Percentiles rank a stretch among this genome's conserved stretches.
Conservation (phyloP, 164 flowering plant species). For the Nymphaea thermarum region DNA sequence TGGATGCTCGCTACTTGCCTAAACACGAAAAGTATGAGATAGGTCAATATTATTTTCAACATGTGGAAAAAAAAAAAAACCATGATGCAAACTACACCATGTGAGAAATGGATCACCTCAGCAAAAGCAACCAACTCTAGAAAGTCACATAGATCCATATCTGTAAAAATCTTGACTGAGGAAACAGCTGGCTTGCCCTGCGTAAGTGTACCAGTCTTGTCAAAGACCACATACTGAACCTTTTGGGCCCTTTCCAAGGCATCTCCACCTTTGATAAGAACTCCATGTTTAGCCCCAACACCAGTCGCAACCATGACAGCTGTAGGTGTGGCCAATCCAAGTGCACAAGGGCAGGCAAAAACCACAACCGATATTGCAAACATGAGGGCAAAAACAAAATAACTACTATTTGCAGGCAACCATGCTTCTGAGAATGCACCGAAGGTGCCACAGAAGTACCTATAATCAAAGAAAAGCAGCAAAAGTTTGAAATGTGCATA, state of each 20-base stretch:
- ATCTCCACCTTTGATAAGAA: conserved; percentile 97
- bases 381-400: conserved; percentile 93
- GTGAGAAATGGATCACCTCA: conserved; percentile 39
- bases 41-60: no score
- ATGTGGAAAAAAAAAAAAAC: no score
- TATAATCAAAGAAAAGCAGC: conserved; percentile 10
- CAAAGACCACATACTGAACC: conserved; percentile 73
- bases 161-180: conserved; percentile 59
- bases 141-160: conserved; percentile 81
- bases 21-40: conserved; percentile 4
- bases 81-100: no score
- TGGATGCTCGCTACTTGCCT: conserved; percentile 99
- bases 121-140: conserved; percentile 95
- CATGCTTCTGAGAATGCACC: conserved; percentile 73
- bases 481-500: no score
- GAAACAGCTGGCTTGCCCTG: conserved; percentile 92
- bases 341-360: conserved; percentile 98
- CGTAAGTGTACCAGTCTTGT: conserved; percentile 96
- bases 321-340: conserved; percentile 99
- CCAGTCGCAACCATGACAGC: conserved; percentile 99
- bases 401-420: conserved; percentile 82
- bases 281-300: conserved; percentile 91
- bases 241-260: conserved; percentile 92
- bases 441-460: conserved; percentile 63
- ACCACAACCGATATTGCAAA: conserved; percentile 97